Conservation (phyloP, 495 filamentous ascomycete genomes). For the Talaromyces proteolyticus region DNA sequence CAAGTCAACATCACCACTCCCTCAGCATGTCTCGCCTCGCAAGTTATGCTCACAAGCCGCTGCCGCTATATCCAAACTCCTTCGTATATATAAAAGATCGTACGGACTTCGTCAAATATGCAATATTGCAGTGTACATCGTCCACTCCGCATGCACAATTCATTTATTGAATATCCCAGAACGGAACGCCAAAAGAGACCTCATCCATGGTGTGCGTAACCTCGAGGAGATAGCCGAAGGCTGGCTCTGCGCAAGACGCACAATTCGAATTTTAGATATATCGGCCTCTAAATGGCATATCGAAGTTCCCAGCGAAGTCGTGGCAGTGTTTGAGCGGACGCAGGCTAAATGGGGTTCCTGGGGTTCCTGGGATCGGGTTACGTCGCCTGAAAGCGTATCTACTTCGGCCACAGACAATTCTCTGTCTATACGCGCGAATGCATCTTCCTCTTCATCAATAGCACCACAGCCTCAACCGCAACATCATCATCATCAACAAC, state of each 20-base stretch:
- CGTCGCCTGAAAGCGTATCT: constrained; percentile 28
- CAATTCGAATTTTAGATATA: constrained; percentile 77
- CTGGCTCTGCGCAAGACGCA: constrained; percentile 86
- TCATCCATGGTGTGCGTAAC: constrained; percentile 84
- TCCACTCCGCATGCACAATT: constrained; percentile 88
- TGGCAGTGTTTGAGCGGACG: constrained; percentile 60
- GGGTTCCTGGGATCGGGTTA: constrained; percentile 37
- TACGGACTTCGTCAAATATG: constrained; percentile 90
- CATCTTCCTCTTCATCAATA: constrained; percentile 8
- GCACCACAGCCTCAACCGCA: constrained; percentile 15
- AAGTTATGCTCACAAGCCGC: constrained; percentile 88
- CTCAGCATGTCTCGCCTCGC: constrained; percentile 82
- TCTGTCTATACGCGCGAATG: neutral
- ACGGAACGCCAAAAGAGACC: constrained; percentile 80
- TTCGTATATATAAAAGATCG: constrained; percentile 87
- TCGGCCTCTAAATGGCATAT: constrained; percentile 87
- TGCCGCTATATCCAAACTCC: constrained; percentile 79
- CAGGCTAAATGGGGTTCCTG: constrained; percentile 49
- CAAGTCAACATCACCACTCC: constrained; percentile 71
- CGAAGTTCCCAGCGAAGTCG: constrained; percentile 78
- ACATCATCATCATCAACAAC: constrained; percentile 3
- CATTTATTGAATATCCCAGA: constrained; percentile 91
- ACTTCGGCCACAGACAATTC: constrained; percentile 7
- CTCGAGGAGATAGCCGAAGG: constrained; percentile 94
- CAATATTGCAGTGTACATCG: constrained; percentile 93